Base-by-base conservation (phyloP, 108 stramenopile genomes). In the Parmales sp. region DNA sequence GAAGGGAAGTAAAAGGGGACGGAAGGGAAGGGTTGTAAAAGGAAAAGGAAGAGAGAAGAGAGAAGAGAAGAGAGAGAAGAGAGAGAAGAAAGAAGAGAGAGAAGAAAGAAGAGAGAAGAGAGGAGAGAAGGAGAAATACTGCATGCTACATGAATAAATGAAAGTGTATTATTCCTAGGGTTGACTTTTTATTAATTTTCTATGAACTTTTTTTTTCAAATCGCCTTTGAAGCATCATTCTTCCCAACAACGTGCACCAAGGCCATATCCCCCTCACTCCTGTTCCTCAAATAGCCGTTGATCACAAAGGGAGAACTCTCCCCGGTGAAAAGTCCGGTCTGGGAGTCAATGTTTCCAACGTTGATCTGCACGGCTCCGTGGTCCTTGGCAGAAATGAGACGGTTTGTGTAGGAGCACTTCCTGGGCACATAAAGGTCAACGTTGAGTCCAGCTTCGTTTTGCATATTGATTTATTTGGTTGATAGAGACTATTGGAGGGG, bases 401-500 rank as follows among this genome's bases (percentile, higher is more conserved):
- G 83, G 80, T 87, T 94, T 63, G 96, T 97, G 87, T 88, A 97
- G 25, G 92, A 91, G 88, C 96, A 97, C 76, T 97, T 97, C 76
- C 96, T 86, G 67, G 96, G 96, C 75, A 97, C 87, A 81, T 97
- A 97, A 72, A 97, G 86, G 69, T 97, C 96, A 26, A 97, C 96
- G 84, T 90, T 94, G 66, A 90, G 82, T 70, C 96, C 96, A 67
- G 73, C 72, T 77, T 91, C 96, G 93, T 95, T 94, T 75, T 96
- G 93, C 95, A 96, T 96, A 70, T 39, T 78, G 19, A 48, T 11
- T 11, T 48, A 2, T 11, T 6, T 48, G 19, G 11, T n/a, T 4
- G 46, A 13, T 8, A 13, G 8, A 23, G 46, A 23, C 11, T 48
- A 23, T 48, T 48, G 11, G 19, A 18, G 19, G 4, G 4, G 46